Conservation (phyloP, 345 rosid genomes). For the Pseudoturritis turrita region DNA sequence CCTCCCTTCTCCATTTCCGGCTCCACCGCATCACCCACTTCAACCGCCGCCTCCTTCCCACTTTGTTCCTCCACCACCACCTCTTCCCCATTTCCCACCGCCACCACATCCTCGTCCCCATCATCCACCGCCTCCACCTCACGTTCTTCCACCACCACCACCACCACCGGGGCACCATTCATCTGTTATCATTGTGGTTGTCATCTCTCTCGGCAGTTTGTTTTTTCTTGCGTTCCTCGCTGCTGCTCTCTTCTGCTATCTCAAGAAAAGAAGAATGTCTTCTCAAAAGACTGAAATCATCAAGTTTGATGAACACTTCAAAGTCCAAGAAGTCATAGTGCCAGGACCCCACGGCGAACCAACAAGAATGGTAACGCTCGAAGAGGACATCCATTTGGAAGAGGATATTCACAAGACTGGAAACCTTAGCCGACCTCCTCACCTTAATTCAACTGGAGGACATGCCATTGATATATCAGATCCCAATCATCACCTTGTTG, state of each 20-base stretch:
- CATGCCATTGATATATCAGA: conserved; percentile 26
- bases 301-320: conserved; percentile 44
- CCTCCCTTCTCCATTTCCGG: conserved; percentile 12
- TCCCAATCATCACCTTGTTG: conserved; percentile 28
- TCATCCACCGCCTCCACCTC: conserved; percentile 44
- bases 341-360: conserved; percentile 52
- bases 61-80: conserved; percentile 32
- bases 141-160: conserved; percentile 41
- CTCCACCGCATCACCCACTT: conserved; percentile 21
- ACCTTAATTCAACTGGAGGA: conserved; percentile 17
- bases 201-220: conserved; percentile 58
- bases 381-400: conserved; percentile 48
- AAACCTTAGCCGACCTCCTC: conserved; percentile 19
- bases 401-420: conserved; percentile 40
- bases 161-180: conserved; percentile 52
- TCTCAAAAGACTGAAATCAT: conserved; percentile 37
- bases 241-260: conserved; percentile 49
- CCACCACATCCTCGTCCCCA: conserved; percentile 41
- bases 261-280: conserved; percentile 43
- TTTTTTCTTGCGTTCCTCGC: conserved; percentile 60
- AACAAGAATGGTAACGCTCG: conserved; percentile 32
- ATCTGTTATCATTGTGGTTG: conserved; percentile 45
- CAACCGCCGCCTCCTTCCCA: conserved; percentile 27
- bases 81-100: conserved; percentile 27
- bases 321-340: conserved; percentile 46